Evolutionary conservation across 2,329 filamentous ascomycete species (phyloP), one percentile per base, ranked within the genome.

Genomic region (Botryosphaeria agaves): DNA sequence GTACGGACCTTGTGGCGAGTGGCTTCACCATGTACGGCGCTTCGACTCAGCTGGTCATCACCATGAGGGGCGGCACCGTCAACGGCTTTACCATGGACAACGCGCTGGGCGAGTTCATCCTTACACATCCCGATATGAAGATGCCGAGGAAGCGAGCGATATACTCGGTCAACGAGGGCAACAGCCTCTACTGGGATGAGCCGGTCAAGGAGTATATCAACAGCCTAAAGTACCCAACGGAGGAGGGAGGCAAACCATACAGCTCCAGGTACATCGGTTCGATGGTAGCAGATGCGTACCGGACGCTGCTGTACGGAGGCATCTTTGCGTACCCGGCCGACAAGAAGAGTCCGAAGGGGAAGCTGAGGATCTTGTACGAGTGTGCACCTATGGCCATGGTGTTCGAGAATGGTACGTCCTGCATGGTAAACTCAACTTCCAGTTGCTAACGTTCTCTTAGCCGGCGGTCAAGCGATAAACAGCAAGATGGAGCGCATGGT

Each of bases 11-110:
- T 41, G 71, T 95, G 14, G 87, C 89, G 20, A 76, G 82, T 14
- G 89, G 89, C n/a, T 98, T 98, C 69, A 98, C 89, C 57, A 98
- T 98, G 89, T 98, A 98, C 60, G 89, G 89, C 49, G 89, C 89
- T 43, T 94, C 85, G 3, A 76, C 89, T 3, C 87, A 95, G 62
- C 69, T 98, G 27, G 89, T 98, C 47, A 79, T 98, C 51, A 98
- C 89, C 43, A 94, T 95, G 84, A 81, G 78, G 58, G 82, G 76
- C 41, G 81, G 85, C 39, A 70, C 61, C 37, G 89, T 98, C 57
- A 94, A 95, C 59, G 89, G 89, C 47, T 98, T 98, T 67, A 98
- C 89, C 16, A 74, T 98, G 47, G 89, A 98, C 62, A 91, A 81
- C 55, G 81, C 84, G 12, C 73, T 98, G 29, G 89, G 89, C 60